Conservation (phyloP, 306 rosid genomes). For the Corylus americana region DNA sequence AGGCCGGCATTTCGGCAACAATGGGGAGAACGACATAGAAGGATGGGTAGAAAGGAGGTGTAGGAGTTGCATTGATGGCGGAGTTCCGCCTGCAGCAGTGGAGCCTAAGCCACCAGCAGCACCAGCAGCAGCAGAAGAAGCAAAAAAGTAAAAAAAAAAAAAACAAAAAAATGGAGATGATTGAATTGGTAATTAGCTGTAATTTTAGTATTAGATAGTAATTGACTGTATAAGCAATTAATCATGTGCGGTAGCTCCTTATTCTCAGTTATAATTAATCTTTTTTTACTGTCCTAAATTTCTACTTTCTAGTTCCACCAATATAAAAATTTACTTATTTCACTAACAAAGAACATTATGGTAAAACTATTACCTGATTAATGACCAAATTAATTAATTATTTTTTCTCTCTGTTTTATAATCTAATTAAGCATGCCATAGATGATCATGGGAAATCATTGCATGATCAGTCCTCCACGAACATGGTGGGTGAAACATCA, state of each 20-base stretch:
- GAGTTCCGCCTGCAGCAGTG: conserved; percentile 45
- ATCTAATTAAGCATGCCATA: background rate
- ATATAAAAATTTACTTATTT: background rate
- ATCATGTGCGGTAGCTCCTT: too few relatives aligned
- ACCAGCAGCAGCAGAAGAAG: conserved; percentile 34
- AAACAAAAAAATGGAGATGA: background rate
- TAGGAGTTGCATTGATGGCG: conserved; percentile 78
- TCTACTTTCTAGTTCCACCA: background rate
- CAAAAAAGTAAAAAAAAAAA: conserved; percentile 38
- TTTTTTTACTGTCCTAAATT: background rate
- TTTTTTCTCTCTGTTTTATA: background rate
- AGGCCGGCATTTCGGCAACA: conserved; percentile 68
- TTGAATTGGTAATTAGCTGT: too few relatives aligned
- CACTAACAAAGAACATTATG: background rate
- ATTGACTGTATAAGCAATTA: too few relatives aligned
- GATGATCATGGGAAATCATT: background rate
- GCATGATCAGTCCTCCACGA: background rate
- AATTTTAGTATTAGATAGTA: too few relatives aligned
- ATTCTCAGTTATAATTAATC: background rate
- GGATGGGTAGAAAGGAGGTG: conserved; percentile 86
- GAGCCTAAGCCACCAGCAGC: conserved; percentile 42
- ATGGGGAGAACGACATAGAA: conserved; percentile 77
- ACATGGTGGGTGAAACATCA: too few relatives aligned
- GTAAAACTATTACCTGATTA: too few relatives aligned
- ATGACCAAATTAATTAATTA: too few relatives aligned